A percentile compares a stretch with the other conserved stretches of the same genome.
These are phyloP conservation scores for Pseudogymnoascus sp. DNA, from an alignment of 2,329 filamentous ascomycete genomes.

Conservation along the genomic window DNA sequence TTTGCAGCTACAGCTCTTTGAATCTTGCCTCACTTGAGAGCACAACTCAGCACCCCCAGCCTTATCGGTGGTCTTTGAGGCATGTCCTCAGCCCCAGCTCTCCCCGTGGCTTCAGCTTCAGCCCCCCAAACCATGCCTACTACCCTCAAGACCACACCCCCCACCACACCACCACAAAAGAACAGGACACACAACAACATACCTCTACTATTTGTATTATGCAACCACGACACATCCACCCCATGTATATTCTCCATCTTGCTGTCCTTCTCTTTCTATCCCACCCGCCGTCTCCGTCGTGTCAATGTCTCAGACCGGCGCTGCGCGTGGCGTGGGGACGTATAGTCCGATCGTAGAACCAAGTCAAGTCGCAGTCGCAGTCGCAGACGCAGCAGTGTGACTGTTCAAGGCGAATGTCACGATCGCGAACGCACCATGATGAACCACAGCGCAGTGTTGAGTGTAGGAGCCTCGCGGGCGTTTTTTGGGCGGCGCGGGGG, in stretches of 20 bases:
- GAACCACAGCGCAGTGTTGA: constrained; percentile 2
- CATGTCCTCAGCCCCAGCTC: background rate
- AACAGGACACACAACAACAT: constrained; percentile 13
- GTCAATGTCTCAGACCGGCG: background rate
- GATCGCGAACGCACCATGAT: constrained; percentile 6
- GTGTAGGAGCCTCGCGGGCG: background rate
- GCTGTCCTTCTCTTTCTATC: background rate
- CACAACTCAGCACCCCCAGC: background rate
- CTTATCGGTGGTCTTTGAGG: background rate
- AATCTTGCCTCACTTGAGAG: background rate
- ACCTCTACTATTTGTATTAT: constrained; percentile 28
- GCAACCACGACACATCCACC: constrained; percentile 32
- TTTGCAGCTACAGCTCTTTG: background rate
- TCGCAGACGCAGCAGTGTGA: background rate
- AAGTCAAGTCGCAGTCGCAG: background rate
- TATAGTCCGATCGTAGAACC: background rate
- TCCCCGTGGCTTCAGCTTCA: background rate
- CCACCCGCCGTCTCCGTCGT: background rate
- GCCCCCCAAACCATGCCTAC: background rate
- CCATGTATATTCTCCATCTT: constrained; percentile 31
- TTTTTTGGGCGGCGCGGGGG: background rate
- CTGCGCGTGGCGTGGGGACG: background rate
- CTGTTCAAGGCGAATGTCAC: constrained; percentile 7
- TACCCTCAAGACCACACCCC: background rate
- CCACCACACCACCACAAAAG: background rate